A percentile compares a stretch with the other conserved stretches of the same genome.
phyloP scores from a whole-genome alignment of 768 basidiomycete species.

The Rhizopogon vinicolor region DNA sequence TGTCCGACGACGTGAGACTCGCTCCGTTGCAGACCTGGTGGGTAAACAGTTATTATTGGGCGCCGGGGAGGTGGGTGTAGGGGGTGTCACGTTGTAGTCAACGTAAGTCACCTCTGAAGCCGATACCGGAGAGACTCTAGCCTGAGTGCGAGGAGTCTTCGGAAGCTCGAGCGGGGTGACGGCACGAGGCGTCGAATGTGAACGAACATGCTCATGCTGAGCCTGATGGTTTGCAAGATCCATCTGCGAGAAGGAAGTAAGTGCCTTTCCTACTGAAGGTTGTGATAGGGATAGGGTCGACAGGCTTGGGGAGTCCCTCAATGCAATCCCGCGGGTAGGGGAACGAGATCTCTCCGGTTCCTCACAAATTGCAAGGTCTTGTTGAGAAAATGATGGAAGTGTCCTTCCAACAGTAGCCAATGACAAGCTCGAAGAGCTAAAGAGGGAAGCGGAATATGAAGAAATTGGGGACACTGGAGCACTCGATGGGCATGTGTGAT shows the following conservation, averaged over 20 bases:
- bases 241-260: constrained; percentile 2
- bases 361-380: constrained; percentile 13
- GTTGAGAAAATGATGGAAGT: constrained; percentile 3
- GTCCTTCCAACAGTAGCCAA: constrained; percentile 15
- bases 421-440: constrained; percentile 14
- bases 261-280: neutral
- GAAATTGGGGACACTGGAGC: constrained; percentile 29
- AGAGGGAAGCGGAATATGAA: constrained; percentile 21
- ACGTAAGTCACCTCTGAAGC: constrained; percentile 15
- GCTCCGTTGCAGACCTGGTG: constrained; percentile 26
- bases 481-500: constrained; percentile 24
- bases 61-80: constrained; percentile 9
- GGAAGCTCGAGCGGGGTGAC: neutral
- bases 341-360: constrained; percentile 16
- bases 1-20: constrained; percentile 22
- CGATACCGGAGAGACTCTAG: constrained; percentile 17
- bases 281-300: neutral
- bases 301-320: constrained; percentile 2
- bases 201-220: neutral
- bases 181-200: constrained; percentile 1
- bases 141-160: neutral
- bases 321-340: constrained; percentile 11
- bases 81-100: constrained; percentile 23
- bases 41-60: constrained; percentile 15
- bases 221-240: neutral